Evolutionary conservation across 2,329 filamentous ascomycete genomes (phyloP).

Genomic region (Aspergillus hiratsukae): DNA sequence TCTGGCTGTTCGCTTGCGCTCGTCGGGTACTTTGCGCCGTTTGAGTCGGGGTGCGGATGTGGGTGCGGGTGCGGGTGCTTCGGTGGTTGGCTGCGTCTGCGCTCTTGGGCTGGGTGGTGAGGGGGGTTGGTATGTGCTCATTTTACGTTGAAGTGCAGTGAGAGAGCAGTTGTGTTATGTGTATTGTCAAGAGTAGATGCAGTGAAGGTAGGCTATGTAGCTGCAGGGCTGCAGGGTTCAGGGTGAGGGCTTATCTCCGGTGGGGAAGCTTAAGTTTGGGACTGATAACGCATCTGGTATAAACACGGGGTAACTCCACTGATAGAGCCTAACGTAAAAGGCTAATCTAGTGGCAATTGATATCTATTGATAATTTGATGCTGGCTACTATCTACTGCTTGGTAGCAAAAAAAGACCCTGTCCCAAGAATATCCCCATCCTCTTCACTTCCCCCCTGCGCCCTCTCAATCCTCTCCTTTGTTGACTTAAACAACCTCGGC

Average conservation of each 20-base stretch:
- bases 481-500: conserved; percentile 28
- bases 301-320: background rate
- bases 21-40: background rate
- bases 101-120: background rate
- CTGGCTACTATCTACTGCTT: background rate
- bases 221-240: too few species aligned
- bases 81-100: background rate
- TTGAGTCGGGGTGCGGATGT: background rate
- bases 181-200: too few species aligned
- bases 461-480: background rate
- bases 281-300: background rate
- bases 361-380: background rate
- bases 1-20: conserved; percentile 2
- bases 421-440: conserved; percentile 2
- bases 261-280: background rate
- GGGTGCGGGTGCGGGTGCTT: background rate
- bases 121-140: background rate
- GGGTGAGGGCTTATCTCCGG: background rate
- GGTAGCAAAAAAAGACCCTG: background rate
- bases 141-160: background rate
- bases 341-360: background rate
- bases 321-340: background rate
- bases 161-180: too few species aligned
- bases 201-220: too few species aligned
- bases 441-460: background rate